Evolutionary conservation across 2,329 filamentous ascomycete species (phyloP).

Genomic region (Penicillium crustosum): DNA sequence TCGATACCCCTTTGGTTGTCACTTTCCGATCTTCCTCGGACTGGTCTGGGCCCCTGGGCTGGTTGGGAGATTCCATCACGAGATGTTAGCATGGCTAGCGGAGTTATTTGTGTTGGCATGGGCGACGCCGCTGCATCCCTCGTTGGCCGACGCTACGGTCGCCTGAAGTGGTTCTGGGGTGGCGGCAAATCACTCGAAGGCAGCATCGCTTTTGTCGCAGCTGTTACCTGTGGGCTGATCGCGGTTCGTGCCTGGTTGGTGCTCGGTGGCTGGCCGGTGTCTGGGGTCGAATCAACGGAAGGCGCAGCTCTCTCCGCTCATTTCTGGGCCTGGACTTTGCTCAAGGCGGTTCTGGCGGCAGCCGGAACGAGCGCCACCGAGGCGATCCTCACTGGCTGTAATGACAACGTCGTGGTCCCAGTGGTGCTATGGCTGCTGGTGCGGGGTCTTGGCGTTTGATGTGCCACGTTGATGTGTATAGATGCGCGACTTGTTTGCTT

Average conservation of each 20-base stretch:
- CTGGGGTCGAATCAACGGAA: constrained; percentile 17
- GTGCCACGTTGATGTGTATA: constrained; percentile 7
- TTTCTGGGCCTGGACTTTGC: constrained; percentile 37
- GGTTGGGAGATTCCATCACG: constrained; percentile 74
- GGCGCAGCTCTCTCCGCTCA: constrained; percentile 16
- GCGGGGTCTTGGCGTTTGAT: constrained; percentile 61
- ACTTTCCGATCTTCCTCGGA: constrained; percentile 66
- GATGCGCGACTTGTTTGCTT: constrained; percentile 1
- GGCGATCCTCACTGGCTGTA: constrained; percentile 91
- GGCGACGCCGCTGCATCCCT: constrained; percentile 92
- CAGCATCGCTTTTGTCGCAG: constrained; percentile 72
- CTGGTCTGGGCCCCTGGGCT: constrained; percentile 54
- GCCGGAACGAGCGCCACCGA: constrained; percentile 85
- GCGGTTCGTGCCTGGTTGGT: constrained; percentile 71
- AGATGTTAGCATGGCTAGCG: constrained; percentile 86
- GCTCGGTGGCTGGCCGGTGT: constrained; percentile 66
- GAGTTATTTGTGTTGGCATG: constrained; percentile 90
- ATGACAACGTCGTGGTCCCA: constrained; percentile 97
- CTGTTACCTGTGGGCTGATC: constrained; percentile 73
- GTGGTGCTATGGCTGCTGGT: constrained; percentile 91
- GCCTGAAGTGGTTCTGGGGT: constrained; percentile 91
- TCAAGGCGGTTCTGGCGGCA: constrained; percentile 70
- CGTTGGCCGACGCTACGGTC: constrained; percentile 81
- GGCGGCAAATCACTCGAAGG: constrained; percentile 96
- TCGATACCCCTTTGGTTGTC: constrained; percentile 92